Conservation (phyloP, 2,329 filamentous ascomycete species). For the Fusarium avenaceum region DNA sequence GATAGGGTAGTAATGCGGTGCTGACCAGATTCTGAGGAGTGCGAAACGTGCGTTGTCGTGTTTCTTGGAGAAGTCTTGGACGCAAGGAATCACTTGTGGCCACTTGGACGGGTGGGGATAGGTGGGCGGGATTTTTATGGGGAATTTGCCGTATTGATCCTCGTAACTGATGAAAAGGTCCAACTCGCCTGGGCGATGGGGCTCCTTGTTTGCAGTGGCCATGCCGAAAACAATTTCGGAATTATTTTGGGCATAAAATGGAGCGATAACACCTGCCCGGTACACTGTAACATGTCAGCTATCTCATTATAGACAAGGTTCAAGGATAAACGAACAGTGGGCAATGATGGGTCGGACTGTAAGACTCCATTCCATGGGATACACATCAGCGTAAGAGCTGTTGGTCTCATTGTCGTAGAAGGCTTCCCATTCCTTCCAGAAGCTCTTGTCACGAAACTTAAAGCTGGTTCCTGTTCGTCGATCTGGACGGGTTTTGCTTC, state of each 20-base stretch:
- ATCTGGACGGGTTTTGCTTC: slow-evolving; percentile 42
- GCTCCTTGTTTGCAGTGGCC: slow-evolving; percentile 41
- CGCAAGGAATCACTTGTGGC: slow-evolving; percentile 40
- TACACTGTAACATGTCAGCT: slow-evolving; percentile 45
- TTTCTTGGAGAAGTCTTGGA: slow-evolving; percentile 23
- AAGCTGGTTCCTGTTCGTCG: slow-evolving; percentile 44
- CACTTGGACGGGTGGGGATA: slow-evolving; percentile 40
- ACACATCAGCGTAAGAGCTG: slow-evolving; percentile 44
- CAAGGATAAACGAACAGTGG: slow-evolving; percentile 34
- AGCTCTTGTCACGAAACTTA: slow-evolving; percentile 41
- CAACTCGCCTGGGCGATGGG: slow-evolving; percentile 46
- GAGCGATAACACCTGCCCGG: slow-evolving; percentile 43
- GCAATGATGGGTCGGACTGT: slow-evolving; percentile 47
- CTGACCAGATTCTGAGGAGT: slow-evolving; percentile 48
- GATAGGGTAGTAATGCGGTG: slow-evolving; percentile 50
- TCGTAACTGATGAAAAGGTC: slow-evolving; percentile 51
- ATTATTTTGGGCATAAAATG: slow-evolving; percentile 44
- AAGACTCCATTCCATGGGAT: slow-evolving; percentile 50
- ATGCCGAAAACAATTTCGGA: slow-evolving; percentile 38
- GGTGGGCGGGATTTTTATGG: slow-evolving; percentile 13
- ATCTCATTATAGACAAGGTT: no score
- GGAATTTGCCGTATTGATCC: slow-evolving; percentile 39
- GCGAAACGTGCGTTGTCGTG: slow-evolving; percentile 44
- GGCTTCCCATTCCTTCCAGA: slow-evolving; percentile 48
- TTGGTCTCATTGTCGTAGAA: no score